phyloP scores from a whole-genome alignment of 805 yeast genomes.

The Brettanomyces naardenensis region DNA sequence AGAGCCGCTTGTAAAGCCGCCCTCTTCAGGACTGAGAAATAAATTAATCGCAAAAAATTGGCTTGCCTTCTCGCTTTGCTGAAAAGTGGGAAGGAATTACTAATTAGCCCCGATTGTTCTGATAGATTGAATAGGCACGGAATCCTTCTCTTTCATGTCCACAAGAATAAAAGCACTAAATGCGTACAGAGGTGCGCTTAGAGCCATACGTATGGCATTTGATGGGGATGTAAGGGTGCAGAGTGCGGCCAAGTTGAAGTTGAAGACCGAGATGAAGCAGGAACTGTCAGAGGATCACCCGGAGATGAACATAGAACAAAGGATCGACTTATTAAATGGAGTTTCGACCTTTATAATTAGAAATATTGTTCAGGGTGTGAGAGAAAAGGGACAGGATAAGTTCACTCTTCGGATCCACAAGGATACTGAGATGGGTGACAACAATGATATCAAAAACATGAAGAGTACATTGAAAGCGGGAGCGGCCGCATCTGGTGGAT shows the following conservation, averaged over 20 bases:
- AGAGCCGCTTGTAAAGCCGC: too few species aligned
- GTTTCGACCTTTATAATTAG: constrained; percentile 60
- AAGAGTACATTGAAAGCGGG: constrained; percentile 26
- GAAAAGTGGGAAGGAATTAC: too few species aligned
- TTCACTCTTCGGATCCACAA: constrained; percentile 64
- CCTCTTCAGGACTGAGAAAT: too few species aligned
- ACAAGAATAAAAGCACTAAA: constrained; percentile 16
- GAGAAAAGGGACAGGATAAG: constrained; percentile 34
- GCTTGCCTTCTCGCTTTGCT: too few species aligned
- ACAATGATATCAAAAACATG: constrained; percentile 61
- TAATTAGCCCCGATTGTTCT: too few species aligned
- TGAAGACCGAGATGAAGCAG: constrained; percentile 44
- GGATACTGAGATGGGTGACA: constrained; percentile 86
- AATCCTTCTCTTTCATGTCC: too few species aligned
- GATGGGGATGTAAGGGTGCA: constrained; percentile 40
- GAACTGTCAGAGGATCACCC: constrained; percentile 33
- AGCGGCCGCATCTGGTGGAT: constrained; percentile 35
- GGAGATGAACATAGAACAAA: constrained; percentile 37
- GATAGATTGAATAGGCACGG: too few species aligned
- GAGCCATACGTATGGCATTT: constrained; percentile 61
- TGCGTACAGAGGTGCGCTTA: constrained; percentile 59
- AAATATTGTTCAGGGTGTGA: constrained; percentile 81
- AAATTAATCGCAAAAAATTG: too few species aligned
- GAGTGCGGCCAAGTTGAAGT: constrained; percentile 50
- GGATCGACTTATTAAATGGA: constrained; percentile 52